A percentile compares a stretch with the other conserved stretches of the same genome.
phyloP scores from a whole-genome alignment of 345 rosid genomes.

The Brassica rapa region DNA sequence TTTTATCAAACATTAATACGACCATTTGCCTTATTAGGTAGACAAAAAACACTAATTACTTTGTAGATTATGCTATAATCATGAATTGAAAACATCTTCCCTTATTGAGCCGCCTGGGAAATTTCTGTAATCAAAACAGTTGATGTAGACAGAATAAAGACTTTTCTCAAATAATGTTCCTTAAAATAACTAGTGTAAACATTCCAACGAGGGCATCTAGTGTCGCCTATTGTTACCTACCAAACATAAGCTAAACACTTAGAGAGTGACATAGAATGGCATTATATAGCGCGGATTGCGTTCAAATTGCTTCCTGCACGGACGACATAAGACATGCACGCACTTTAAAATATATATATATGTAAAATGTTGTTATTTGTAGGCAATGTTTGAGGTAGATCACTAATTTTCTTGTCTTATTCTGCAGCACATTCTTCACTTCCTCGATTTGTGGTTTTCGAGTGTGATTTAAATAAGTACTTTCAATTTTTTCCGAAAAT shows the following conservation, averaged over 20 bases:
- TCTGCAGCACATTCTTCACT: background rate
- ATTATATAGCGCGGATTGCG: background rate
- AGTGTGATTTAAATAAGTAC: background rate
- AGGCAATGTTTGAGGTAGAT: background rate
- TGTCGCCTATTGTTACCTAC: background rate
- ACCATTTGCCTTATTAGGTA: too few species aligned
- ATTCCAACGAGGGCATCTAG: background rate
- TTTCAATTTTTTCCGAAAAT: background rate
- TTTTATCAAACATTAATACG: too few species aligned
- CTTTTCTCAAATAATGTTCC: background rate
- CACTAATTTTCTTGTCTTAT: background rate
- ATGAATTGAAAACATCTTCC: too few species aligned
- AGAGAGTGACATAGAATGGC: background rate
- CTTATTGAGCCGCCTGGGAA: conserved; percentile 2
- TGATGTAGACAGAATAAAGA: too few species aligned
- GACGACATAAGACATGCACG: background rate
- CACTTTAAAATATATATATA: background rate
- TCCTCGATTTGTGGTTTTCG: background rate
- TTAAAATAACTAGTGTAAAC: background rate
- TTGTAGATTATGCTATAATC: too few species aligned
- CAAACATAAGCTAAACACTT: background rate
- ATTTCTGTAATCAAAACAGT: too few species aligned
- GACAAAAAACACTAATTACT: too few species aligned
- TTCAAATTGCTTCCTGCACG: background rate
- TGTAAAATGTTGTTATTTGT: background rate